A percentile compares a stretch with the other conserved stretches of the same genome.
Evolutionary conservation across 108 stramenopile genomes (phyloP).

Genomic region (Skeletonema costatum): DNA sequence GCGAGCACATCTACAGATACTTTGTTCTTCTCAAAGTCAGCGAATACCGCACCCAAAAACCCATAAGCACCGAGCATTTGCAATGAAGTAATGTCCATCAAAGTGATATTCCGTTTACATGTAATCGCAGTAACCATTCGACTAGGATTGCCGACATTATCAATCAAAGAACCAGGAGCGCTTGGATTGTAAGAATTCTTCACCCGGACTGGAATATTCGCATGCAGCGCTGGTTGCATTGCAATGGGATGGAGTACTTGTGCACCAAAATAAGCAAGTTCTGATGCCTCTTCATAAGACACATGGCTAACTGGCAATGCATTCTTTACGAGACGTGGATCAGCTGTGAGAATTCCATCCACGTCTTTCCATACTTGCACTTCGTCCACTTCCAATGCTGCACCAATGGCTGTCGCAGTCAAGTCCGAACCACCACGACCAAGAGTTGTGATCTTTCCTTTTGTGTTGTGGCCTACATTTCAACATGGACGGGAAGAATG

Average conservation of each 20-base stretch:
- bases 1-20: constrained; percentile 99
- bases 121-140: constrained; percentile 96
- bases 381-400: constrained; percentile 82
- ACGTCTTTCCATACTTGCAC: constrained; percentile 99
- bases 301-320: constrained; percentile 89
- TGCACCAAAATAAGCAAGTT: constrained; percentile 98
- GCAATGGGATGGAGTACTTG: constrained; percentile 96
- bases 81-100: constrained; percentile 91
- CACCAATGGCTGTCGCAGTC: constrained; percentile 94
- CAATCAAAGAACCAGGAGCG: constrained; percentile 91
- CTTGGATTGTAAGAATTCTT: constrained; percentile 98
- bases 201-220: constrained; percentile 91
- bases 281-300: constrained; percentile 95
- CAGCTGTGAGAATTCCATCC: constrained; percentile 95
- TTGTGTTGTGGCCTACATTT: constrained; percentile 63
- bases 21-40: constrained; percentile 90
- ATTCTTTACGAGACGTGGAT: constrained; percentile 88
- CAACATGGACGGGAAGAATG: background rate
- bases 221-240: constrained; percentile 90
- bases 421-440: constrained; percentile 96
- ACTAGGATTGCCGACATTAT: constrained; percentile 50
- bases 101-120: constrained; percentile 83
- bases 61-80: constrained; percentile 98
- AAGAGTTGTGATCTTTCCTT: constrained; percentile 92
- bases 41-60: constrained; percentile 92